Evolutionary conservation across 345 rosid genomes (phyloP), one percentile per base, ranked within the genome.

Genomic region (Mallotus nudiflorus): DNA sequence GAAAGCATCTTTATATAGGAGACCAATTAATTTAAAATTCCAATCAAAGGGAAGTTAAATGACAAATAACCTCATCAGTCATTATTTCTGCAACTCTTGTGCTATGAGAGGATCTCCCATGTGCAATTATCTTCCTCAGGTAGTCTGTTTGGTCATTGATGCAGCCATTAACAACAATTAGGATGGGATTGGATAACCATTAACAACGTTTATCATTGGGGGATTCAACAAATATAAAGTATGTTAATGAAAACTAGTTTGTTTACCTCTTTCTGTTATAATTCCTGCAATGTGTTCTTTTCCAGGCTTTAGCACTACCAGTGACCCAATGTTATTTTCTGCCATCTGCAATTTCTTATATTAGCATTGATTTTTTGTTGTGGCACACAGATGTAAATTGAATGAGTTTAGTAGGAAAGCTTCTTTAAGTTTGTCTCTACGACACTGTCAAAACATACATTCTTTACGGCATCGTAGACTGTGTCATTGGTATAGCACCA

Each of bases 261-360:
- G 31, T 53, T 67, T 78, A 91, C 97, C 97, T 85, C 97, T 89
- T 80, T 91, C 96, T 54, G 97, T 93, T 67, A 91, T 74, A 76
- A 93, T 93, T 71, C 97, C 98, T 45, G 96, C 97, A 48, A 91
- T 82, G 28, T 75, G 88, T 62, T 84, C 75, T 29, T 88, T 84
- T 67, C 94, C 97, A 15, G 96, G 92, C 83, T 84, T 89, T 66
- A 91, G 84, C n/a, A 93, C 97, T 15, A 89, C 89, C 73, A 91
- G 62, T 19, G 98, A 93, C 72, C 98, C 98, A 31, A 93, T 85
- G 60, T 93, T 87, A 74, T 89, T 87, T 60, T 81, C 70, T 16
- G 98, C 94, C 97, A 93, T 91, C 97, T 91, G 90, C 80, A 70
- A 69, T 54, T 51, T 37, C 29, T 20, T 0, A 58, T 58, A 1